phyloP scores from a whole-genome alignment of 352 stramenopile genomes.

The Pythium coloratum region DNA sequence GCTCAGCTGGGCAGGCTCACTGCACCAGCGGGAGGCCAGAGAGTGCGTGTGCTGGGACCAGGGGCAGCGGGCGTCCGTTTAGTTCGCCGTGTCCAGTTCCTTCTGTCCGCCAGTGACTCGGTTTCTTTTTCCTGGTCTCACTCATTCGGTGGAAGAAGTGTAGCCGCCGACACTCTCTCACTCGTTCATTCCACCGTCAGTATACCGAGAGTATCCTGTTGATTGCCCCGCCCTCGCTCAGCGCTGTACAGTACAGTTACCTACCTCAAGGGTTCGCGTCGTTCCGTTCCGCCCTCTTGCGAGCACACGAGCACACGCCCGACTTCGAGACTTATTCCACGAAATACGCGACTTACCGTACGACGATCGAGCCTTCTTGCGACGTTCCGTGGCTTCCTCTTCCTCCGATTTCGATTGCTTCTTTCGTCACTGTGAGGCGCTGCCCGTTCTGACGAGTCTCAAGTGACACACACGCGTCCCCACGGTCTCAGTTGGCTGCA shows the following conservation, averaged over 20 bases:
- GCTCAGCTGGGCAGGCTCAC: neutral
- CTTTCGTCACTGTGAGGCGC: neutral
- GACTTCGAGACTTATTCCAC: neutral
- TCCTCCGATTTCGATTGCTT: slow-evolving; percentile 7
- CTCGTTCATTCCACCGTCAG: neutral
- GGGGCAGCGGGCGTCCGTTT: neutral
- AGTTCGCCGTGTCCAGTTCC: slow-evolving; percentile 1
- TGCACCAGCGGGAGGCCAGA: slow-evolving; percentile 4
- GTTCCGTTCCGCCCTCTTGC: neutral
- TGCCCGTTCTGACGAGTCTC: neutral
- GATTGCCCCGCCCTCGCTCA: neutral
- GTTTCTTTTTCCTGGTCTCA: neutral
- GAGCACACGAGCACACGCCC: neutral
- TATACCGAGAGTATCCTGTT: slow-evolving; percentile 6
- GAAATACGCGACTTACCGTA: neutral
- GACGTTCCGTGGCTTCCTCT: slow-evolving; percentile 5
- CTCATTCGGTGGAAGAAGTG: slow-evolving; percentile 6
- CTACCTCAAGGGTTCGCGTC: neutral
- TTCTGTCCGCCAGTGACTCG: slow-evolving; percentile 7
- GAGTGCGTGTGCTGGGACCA: neutral
- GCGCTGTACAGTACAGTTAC: neutral
- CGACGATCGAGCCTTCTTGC: neutral
- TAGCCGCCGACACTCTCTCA: neutral
- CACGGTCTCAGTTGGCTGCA: slow-evolving; percentile 1
- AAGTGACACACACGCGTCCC: neutral